phyloP scores from a whole-genome alignment of 2,329 filamentous ascomycete species.

The Colletotrichum higginsianum region DNA sequence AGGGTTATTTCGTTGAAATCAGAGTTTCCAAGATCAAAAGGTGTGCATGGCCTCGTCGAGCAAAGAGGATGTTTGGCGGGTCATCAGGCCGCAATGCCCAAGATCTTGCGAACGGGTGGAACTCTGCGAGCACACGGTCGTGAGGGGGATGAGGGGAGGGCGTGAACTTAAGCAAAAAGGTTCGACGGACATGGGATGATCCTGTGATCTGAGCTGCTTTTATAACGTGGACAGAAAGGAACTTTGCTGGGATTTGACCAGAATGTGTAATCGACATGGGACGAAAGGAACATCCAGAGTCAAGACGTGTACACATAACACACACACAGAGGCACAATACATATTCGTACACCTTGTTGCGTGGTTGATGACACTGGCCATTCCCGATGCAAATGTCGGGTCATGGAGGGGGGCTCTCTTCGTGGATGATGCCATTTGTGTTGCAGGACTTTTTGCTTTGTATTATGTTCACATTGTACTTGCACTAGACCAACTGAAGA shows the following conservation, averaged over 20 bases:
- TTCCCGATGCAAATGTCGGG: not conserved
- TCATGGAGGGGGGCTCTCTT: not conserved
- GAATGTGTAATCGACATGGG: conserved; percentile 22
- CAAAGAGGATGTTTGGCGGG: conserved; percentile 12
- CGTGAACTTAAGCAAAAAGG: conserved; percentile 4
- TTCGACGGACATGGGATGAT: conserved; percentile 33
- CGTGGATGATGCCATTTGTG: not conserved
- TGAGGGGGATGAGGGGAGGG: not conserved
- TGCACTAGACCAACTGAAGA: not conserved
- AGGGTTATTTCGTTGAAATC: not conserved
- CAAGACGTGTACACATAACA: not conserved
- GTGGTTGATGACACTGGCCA: not conserved
- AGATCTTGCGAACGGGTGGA: conserved; percentile 4
- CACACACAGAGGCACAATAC: too few relatives aligned
- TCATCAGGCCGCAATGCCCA: conserved; percentile 10
- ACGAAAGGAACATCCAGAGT: not conserved
- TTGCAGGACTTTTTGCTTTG: not conserved
- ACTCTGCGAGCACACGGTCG: not conserved
- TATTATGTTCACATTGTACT: not conserved
- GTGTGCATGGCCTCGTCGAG: not conserved
- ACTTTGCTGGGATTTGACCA: conserved; percentile 3
- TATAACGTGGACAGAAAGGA: conserved; percentile 5
- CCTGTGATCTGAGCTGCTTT: conserved; percentile 38
- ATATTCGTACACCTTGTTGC: not conserved
- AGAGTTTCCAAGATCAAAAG: conserved; percentile 12